phyloP scores from a whole-genome alignment of 495 filamentous ascomycete species.

The Penicillium antarcticum region DNA sequence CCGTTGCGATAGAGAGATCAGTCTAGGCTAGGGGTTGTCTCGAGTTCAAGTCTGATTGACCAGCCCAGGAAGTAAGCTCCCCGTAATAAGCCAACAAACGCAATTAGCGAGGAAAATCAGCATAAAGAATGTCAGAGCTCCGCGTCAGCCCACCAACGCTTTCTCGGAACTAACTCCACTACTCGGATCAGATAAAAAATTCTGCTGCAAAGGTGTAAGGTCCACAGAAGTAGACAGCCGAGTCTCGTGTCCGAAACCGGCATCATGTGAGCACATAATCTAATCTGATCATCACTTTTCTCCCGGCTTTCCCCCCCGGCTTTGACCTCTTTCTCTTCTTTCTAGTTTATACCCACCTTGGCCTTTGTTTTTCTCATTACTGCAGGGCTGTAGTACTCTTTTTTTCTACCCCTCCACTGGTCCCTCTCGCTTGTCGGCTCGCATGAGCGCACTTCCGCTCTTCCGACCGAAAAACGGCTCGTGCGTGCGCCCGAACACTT shows the following conservation, averaged over 20 bases:
- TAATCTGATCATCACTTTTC: conserved; percentile 42
- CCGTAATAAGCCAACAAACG: not conserved
- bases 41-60: not conserved
- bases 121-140: not conserved
- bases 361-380: not conserved
- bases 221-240: conserved; percentile 4
- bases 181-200: conserved; percentile 28
- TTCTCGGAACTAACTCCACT: conserved; percentile 11
- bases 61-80: no score
- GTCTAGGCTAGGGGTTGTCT: not conserved
- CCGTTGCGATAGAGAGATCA: not conserved
- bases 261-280: conserved; percentile 37
- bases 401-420: conserved; percentile 4
- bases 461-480: conserved; percentile 37
- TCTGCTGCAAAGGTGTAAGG: not conserved
- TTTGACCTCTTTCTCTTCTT: conserved; percentile 13
- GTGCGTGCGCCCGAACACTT: conserved; percentile 24
- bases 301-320: conserved; percentile 19
- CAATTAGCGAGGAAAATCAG: conserved; percentile 7
- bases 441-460: conserved; percentile 39
- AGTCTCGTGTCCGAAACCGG: conserved; percentile 26
- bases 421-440: conserved; percentile 32
- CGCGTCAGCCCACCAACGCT: conserved; percentile 23
- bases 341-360: not conserved
- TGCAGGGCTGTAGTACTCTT: not conserved